Base-by-base conservation (phyloP, 2,329 filamentous ascomycete genomes). In the Sporothrix globosa region DNA sequence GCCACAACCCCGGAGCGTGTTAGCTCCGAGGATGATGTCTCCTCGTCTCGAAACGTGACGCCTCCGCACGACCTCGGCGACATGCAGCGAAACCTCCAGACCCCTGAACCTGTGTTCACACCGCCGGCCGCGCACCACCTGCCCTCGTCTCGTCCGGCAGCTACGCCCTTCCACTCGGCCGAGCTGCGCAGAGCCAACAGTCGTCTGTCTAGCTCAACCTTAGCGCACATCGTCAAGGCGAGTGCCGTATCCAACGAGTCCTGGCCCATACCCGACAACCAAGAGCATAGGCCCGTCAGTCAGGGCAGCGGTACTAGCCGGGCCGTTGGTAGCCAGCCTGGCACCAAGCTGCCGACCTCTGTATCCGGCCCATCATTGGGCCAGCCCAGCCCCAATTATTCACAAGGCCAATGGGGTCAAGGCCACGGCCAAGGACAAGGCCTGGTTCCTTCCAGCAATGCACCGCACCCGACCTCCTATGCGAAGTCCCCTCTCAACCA, bases 71-170 rank as follows among this genome's bases (percentile, higher is more conserved):
- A 87, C 69, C 78, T 90, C 50, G 83, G 85, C 54, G 84, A 83
- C 21, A 83, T 89, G 78, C 81, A 82, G 66, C 81, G 81, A 67
- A 80, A 83, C 70, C 84, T 88, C 78, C 83, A 85, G 46, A 88
- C 91, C 6, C 92, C 92, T 1, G 90, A 92, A 74, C 92, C 92
- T 9, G 93, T 97, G 24, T 87, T 87, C 5, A 83, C 85, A 6
- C 94, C 95, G 0, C 95, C 95, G 3, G 88, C 88, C 13, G 95
- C 97, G 78, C 86, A 88, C 63, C 92, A 97, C 79, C 85, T 86
- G 50, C 88, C 93, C 14, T 88, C 91, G 72, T 86, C 90, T 67
- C 86, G 88, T 65, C 93, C 93, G 5, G 83, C 84, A 1, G 88
- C 86, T 71, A 88, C 88, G 73, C 92, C 92, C 0, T 88, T 91